Evolutionary conservation across 148 eudicot species (phyloP), one percentile per base, ranked within the genome.

Genomic region (Cornus kousa): DNA sequence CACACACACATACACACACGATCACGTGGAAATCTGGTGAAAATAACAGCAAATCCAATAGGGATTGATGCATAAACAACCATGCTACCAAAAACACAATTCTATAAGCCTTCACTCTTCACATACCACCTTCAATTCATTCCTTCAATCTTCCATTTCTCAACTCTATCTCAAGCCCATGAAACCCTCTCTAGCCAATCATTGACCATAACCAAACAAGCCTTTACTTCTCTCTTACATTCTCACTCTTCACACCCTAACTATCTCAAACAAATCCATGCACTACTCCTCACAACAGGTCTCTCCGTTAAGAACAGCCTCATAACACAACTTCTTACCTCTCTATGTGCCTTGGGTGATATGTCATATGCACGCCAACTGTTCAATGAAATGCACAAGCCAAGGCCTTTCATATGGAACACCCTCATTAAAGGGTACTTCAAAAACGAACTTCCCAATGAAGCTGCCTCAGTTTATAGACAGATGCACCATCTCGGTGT

Each of bases 331-430:
- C 24, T 73, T 14, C 75, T 73, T 11, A 57, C 12, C 14, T 50
- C 62, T 28, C 37, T 73, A 0, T 28, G 37, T 12, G 23, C 28
- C 6, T 57, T 73, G 3, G 75, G 75, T 23, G 75, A 73, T 65
- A 73, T 73, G 65, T 24, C 75, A 4, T 73, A 73, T 31, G 75
- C 75, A 2, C 65, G 75, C 66, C 62, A 73, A 55, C 65, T 73
- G 75, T 73, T 73, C 57, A 66, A 73, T 73, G 75, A 53, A 73
- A 24, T 73, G 75, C 75, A 53, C 66, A 73, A 53, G 65, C 75
- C 75, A 73, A 53, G 75, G 37, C 9, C 65, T 73, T 73, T 35
- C 7, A 0, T 73, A 3, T 73, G 75, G 75, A 73, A 50, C 65
- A 73, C 65, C 11, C 10, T 73, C 4, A 73, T 73, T n/a, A 73